phyloP scores from a whole-genome alignment of 2,329 filamentous ascomycete genomes.

The Pestalotiopsis fici region DNA sequence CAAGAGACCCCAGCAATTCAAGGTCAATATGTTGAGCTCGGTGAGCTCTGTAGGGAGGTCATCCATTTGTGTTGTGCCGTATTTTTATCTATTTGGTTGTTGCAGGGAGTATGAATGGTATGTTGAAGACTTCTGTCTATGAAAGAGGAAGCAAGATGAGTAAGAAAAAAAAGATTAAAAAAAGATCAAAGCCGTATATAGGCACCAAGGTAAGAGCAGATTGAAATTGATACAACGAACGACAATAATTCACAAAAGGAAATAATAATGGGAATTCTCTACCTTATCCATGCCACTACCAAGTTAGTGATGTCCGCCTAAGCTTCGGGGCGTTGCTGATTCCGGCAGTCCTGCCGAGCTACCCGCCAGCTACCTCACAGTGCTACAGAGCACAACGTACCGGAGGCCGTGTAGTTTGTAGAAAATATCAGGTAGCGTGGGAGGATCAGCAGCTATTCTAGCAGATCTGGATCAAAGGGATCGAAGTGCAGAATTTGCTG shows the following conservation, averaged over 20 bases:
- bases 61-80: not conserved
- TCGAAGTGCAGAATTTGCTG: not conserved
- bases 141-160: not conserved
- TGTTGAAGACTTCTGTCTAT: not conserved
- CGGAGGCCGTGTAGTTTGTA: not conserved
- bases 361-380: not conserved
- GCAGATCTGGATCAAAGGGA: not conserved
- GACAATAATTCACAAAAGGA: not conserved
- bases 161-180: not conserved
- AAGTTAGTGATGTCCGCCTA: not conserved
- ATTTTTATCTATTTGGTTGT: not conserved
- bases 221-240: not conserved
- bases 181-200: not conserved
- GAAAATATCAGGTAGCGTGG: not conserved
- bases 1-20: constrained; percentile 98
- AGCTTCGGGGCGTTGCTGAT: not conserved
- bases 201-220: no score
- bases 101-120: not conserved
- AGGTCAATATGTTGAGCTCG: constrained; percentile 77
- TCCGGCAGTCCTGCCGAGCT: not conserved
- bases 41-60: constrained; percentile 57
- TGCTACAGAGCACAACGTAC: not conserved
- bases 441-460: not conserved
- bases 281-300: not conserved
- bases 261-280: not conserved